Evolutionary conservation across 371 early-diverging fungal species (phyloP), one percentile per base, ranked within the genome.

Genomic region (Mucor sp.): DNA sequence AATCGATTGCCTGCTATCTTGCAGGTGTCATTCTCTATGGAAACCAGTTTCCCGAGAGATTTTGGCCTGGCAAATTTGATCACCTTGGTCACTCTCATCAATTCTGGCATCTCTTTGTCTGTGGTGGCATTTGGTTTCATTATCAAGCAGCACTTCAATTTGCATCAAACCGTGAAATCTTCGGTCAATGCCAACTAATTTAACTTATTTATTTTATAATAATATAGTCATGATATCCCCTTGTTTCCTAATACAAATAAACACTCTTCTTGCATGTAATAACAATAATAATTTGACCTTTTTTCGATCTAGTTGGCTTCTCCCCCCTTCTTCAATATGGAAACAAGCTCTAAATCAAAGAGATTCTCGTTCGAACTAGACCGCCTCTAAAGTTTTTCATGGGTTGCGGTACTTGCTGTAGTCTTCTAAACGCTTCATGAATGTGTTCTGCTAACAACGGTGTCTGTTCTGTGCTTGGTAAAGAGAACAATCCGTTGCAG

Each of bases 401-500:
- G 5, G 93, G 93, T 59, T 89, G 87, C 8, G 90, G 89, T 6
- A 86, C 72, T 48, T 86, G 85, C 68, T 95, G 94, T 35, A 94
- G 69, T 58, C 93, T 74, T 67, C 93, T 79, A 70, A 92, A 97
- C 3, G 96, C 98, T 75, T 97, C 97, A 35, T 93, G 91, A 41
- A 98, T 92, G 74, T 98, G 97, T 50, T 86, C 85, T 1, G 94
- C 91, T 41, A 89, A 80, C 55, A 98, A 69, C 19, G 97, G 96
- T 41, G 91, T 87, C 70, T 91, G 93, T 60, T 89, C 93, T 35
- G 88, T 85, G 23, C 85, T 90, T 6, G 94, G 93, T 19, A 90
- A 76, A 0, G 90, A 88, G 79, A 97, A 95, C 66, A 95, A 75
- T 12, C 89, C 91, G 12, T 81, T 56, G 7, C 56, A 72, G 6